These are phyloP conservation scores for Chaetoceros tenuissimus DNA, from an alignment of 108 stramenopile genomes.

Conservation along the genomic window DNA sequence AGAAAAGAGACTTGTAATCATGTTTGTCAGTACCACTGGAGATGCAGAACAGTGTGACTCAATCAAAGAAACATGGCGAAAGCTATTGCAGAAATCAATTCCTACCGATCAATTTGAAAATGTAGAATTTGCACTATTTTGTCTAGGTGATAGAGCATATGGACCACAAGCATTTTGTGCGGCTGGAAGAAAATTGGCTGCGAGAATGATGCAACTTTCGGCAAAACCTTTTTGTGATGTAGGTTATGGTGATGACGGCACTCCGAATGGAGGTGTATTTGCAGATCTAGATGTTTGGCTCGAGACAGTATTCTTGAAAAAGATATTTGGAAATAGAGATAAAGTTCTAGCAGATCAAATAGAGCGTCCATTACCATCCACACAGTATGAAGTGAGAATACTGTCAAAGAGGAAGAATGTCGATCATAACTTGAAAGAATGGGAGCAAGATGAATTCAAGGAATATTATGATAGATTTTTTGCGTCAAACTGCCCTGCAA, in stretches of 20 bases:
- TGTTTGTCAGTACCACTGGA: slow-evolving; percentile 80
- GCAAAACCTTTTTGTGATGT: slow-evolving; percentile 42
- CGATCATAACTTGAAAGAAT: slow-evolving; percentile 21
- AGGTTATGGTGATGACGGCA: slow-evolving; percentile 84
- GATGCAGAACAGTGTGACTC: slow-evolving; percentile 74
- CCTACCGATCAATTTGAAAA: slow-evolving; percentile 18
- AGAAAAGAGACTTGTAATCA: slow-evolving; percentile 18
- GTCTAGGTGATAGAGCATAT: slow-evolving; percentile 81
- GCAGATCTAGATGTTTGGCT: slow-evolving; percentile 77
- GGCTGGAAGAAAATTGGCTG: slow-evolving; percentile 74
- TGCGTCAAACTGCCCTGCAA: slow-evolving; percentile 37
- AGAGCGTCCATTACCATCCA: not conserved
- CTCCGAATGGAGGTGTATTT: slow-evolving; percentile 69
- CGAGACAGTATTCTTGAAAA: slow-evolving; percentile 25
- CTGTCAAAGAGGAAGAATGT: not conserved
- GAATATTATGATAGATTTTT: slow-evolving; percentile 51
- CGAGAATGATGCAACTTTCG: slow-evolving; percentile 65
- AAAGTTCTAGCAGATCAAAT: not conserved
- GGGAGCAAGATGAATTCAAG: slow-evolving; percentile 21
- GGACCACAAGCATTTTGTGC: slow-evolving; percentile 75
- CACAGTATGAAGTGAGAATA: not conserved
- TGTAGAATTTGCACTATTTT: slow-evolving; percentile 53
- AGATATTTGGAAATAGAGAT: slow-evolving; percentile 3
- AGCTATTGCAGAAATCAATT: slow-evolving; percentile 12
- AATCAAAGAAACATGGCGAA: slow-evolving; percentile 58